phyloP scores from a whole-genome alignment of 2,329 filamentous ascomycete species.

The Calycina marina region DNA sequence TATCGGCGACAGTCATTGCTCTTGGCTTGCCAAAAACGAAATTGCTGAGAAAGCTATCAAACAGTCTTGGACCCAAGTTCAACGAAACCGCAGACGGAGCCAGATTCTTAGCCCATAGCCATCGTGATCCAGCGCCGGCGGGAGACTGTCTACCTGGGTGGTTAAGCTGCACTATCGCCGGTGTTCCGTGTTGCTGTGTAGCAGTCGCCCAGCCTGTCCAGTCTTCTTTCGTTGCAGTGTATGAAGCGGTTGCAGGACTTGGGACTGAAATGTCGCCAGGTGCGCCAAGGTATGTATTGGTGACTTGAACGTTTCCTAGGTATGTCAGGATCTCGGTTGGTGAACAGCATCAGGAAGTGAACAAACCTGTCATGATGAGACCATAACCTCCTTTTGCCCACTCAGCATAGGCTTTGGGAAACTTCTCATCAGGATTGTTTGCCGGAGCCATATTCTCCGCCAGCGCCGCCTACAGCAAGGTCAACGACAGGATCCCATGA shows the following conservation, averaged over 20 bases:
- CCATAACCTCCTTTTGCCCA: conserved; percentile 43
- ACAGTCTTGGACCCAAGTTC: conserved; percentile 25
- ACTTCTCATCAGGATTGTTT: conserved; percentile 29
- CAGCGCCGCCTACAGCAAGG: conserved; percentile 31
- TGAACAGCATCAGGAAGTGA: too few species aligned
- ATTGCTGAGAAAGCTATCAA: conserved; percentile 18
- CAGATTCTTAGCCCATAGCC: conserved; percentile 26
- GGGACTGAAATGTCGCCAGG: conserved; percentile 23
- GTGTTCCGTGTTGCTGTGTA: conserved; percentile 23
- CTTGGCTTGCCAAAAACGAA: conserved; percentile 37
- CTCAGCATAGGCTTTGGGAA: conserved; percentile 31
- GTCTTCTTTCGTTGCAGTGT: conserved; percentile 13
- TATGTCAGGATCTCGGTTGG: neutral
- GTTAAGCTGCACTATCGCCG: conserved; percentile 30
- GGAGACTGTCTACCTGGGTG: conserved; percentile 33
- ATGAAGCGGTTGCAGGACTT: conserved; percentile 11
- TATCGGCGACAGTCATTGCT: conserved; percentile 1
- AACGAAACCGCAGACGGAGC: conserved; percentile 31
- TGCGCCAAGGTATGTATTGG: conserved; percentile 25
- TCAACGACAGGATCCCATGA: conserved; percentile 1
- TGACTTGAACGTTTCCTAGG: conserved; percentile 31
- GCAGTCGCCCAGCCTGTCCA: conserved; percentile 27
- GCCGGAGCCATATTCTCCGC: conserved; percentile 29
- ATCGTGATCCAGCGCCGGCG: conserved; percentile 24
- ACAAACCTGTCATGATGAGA: conserved; percentile 30